Base-by-base conservation (phyloP, 1,139 yeast species). In the Entelexis paramagnoliae region DNA sequence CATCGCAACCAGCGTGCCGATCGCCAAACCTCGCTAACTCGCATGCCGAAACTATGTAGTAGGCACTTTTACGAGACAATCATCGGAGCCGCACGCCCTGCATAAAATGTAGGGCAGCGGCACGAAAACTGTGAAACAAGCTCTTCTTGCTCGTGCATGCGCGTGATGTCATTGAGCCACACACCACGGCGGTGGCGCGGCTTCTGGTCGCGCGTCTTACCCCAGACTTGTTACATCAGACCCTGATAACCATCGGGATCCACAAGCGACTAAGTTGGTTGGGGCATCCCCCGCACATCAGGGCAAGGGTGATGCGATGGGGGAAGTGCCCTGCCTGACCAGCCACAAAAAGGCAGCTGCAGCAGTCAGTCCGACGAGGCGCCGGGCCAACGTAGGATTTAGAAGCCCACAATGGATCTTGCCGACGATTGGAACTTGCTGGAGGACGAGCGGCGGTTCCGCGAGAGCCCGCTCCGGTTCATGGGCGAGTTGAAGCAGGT, bases 401-500 rank as follows among this genome's bases (percentile, higher is more conserved):
- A 20, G 29, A 10, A 3, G 28, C 16, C 16, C 17, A 28, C 16
- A 41, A 41, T 42, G 46, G 36, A 42, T 17, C 36, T 36, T 4
- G 41, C n/a, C 13, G 52, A 49, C 26, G 52, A 49, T 46, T 49
- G 51, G 52, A 42, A 53, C 26, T 32, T 53, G 11, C 48, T 53
- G n/a, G 55, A 43, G 26, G 54, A 51, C 8, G 36, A 50, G 38
- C 40, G 46, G 26, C 63, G 70, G 49, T 69, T 69, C 59, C 62
- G 72, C 19, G 67, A 68, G 43, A 60, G 64, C 50, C 72, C 72
- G 13, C 46, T 64, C 22, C 60, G 62, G 46, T 66, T 66, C 49
- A 46, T 69, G 41, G 59, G 58, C 46, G 64, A 64, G 13, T 51
- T 68, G 30, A 63, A 62, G 28, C 61, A 60, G 39, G 67, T 65